Base-by-base conservation (phyloP, 495 filamentous ascomycete genomes). In the Hypoxylon trugodes region DNA sequence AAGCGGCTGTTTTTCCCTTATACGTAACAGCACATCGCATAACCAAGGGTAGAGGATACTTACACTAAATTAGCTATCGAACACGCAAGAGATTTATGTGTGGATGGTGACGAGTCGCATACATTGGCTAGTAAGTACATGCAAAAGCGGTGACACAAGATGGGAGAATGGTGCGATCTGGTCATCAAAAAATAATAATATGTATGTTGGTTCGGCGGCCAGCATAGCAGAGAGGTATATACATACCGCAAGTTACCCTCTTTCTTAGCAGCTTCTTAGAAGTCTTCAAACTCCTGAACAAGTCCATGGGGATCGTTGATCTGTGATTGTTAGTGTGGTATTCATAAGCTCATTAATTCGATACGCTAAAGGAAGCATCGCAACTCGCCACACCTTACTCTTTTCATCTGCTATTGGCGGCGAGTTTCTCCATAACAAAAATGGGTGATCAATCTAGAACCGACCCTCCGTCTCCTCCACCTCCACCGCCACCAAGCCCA, bases 401-500 rank as follows among this genome's bases (percentile, higher is more conserved):
- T 33, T 18, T 4, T 45, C 33, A 10, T n/a, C 25, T 21, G 21
- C 28, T 13, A 40, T 41, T 33, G 12, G 16, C 12, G 36, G 22
- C 25, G 10, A 19, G n/a, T 32, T 21, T 22, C 45, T 16, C 40
- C 41, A 22, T 26, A 13, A 37, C 24, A 49, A 37, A n/a, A 12
- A 68, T 61, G 58, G 56, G 32, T 22, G 61, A 71, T 46, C 73
- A 65, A 43, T 78, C 77, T 4, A 73, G 73, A 66, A 69, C 68
- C 25, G 77, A 79, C 37, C 77, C 78, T 30, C 77, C 78, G 18
- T 79, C 78, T 28, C 78, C 78, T 37, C 78, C 77, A 18, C 77
- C 78, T 15, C 75, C 76, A 25, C 78, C 78, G 6, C 78, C 78
- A 13, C 78, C 78, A 22, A 81, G 77, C 61, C 78, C 78, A 24